Evolutionary conservation across 495 filamentous ascomycete genomes (phyloP), one percentile per base, ranked within the genome.

Genomic region (Trichoderma erinaceum): DNA sequence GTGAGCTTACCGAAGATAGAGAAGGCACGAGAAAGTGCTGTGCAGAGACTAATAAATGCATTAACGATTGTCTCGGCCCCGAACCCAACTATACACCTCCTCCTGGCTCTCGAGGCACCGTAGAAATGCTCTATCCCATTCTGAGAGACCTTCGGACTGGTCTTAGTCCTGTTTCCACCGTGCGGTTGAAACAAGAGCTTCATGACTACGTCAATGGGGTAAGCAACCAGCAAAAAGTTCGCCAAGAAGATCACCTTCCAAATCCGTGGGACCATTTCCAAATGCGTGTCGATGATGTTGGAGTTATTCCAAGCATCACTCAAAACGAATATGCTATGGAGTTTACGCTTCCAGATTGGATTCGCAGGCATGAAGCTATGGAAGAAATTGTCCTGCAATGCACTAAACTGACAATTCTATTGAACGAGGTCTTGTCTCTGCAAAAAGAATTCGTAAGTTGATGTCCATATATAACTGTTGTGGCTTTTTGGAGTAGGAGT

Each of bases 401-500:
- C 48, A 52, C 48, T n/a, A 52, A 52, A 21, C n/a, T 52, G 18
- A 52, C 48, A 21, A 52, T 52, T 8, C 48, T 52, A 21, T n/a
- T 52, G 2, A 52, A 52, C 8, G 48, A 52, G 48, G 16, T 52
- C 48, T 21, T 52, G 48, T 52, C 48, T 3, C 48, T 52, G 3
- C 48, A 52, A n/a, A 52, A 52, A 8, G 48, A 52, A 52, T 52
- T 52, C 21, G 48, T 52, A n/a, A 52, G 48, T 44, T 44, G 43
- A 44, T 21, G n/a, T 7, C 18, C 21, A 3, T 21, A 52, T 52
- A 3, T 52, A 21, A 52, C 2, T 8, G 2, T n/a, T n/a, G n/a
- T n/a, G n/a, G n/a, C n/a, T n/a, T n/a, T n/a, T n/a, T n/a, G n/a
- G n/a, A n/a, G n/a, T n/a, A n/a, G n/a, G n/a, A n/a, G n/a, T n/a